phyloP scores from a whole-genome alignment of 495 filamentous ascomycete species.

The Usnea hakonensis region DNA sequence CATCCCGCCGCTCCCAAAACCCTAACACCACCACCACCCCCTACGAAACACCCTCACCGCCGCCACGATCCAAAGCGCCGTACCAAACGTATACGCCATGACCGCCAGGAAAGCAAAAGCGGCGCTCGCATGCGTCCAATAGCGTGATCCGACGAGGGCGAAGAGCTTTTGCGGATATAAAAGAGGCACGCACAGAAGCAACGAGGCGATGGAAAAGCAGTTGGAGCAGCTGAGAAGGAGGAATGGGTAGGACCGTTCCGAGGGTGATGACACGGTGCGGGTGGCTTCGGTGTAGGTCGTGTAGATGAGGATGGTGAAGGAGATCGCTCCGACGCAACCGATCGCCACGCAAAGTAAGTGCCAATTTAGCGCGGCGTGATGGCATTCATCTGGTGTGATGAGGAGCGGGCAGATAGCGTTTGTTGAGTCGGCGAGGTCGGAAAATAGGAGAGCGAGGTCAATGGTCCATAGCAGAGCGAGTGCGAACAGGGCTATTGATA shows the following conservation, averaged over 20 bases:
- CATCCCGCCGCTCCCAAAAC: no score
- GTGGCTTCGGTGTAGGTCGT: background rate
- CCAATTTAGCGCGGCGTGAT: background rate
- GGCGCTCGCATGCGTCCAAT: background rate
- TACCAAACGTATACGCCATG: background rate
- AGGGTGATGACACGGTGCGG: background rate
- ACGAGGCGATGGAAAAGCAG: background rate
- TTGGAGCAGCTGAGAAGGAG: background rate
- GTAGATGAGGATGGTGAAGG: background rate
- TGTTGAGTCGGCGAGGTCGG: background rate
- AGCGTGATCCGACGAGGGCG: background rate
- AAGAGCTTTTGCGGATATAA: background rate
- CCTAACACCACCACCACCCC: no score
- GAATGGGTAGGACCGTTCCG: background rate
- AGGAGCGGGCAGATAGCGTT: background rate
- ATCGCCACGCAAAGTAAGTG: background rate
- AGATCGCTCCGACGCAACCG: background rate
- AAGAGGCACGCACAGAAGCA: background rate
- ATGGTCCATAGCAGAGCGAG: background rate
- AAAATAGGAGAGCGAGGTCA: background rate
- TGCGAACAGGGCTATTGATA: background rate
- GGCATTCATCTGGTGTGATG: background rate
- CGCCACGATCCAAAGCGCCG: background rate
- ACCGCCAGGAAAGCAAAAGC: background rate
- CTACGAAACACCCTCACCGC: background rate